These are phyloP conservation scores for Streptanthus diversifolius DNA, from an alignment of 345 rosid genomes.

Conservation along the genomic window DNA sequence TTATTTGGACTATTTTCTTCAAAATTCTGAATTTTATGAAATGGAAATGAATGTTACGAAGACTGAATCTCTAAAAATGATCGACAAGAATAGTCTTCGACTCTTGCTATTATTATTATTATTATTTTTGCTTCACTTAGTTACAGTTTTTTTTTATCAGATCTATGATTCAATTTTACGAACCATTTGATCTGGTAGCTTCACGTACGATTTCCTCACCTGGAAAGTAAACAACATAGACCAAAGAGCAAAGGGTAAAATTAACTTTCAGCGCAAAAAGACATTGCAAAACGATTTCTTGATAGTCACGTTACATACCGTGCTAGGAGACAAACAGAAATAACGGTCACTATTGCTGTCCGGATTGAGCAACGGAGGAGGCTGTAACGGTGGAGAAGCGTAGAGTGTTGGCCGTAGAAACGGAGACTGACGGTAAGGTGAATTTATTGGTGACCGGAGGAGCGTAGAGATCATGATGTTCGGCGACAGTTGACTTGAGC, in stretches of 20 bases:
- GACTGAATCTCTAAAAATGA: neutral
- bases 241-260: neutral
- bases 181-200: slow-evolving; percentile 23
- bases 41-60: neutral
- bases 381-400: slow-evolving; percentile 45
- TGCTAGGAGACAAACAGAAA: slow-evolving; percentile 34
- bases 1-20: neutral
- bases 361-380: slow-evolving; percentile 28
- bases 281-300: neutral
- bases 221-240: slow-evolving; percentile 12
- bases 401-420: slow-evolving; percentile 43
- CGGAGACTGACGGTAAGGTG: slow-evolving; percentile 48
- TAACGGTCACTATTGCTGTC: slow-evolving; percentile 15
- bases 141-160: neutral
- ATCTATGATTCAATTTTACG: neutral
- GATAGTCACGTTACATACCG: slow-evolving; percentile 28
- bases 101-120: neutral
- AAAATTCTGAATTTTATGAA: neutral
- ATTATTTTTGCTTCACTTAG: neutral
- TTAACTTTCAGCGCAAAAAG: neutral
- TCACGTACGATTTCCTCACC: slow-evolving; percentile 55
- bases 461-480: slow-evolving; percentile 39
- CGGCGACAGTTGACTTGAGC: slow-evolving; percentile 45
- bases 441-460: slow-evolving; percentile 49
- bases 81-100: neutral